Base-by-base conservation (phyloP, 2,329 filamentous ascomycete species). In the Atkinsonella hypoxylon region DNA sequence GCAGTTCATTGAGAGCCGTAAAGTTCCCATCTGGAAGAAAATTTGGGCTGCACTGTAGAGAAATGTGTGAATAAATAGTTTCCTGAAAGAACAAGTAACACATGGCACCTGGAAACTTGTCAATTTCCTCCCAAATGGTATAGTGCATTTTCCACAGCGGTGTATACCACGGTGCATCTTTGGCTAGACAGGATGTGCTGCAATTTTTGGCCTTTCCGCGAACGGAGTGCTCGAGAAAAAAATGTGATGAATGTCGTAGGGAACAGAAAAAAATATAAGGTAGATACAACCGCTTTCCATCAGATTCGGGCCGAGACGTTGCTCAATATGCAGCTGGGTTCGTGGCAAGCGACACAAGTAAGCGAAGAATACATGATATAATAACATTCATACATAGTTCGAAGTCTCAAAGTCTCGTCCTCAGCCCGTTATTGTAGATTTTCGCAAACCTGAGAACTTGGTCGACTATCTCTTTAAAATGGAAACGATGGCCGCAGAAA, bases 1-100 rank as follows among this genome's bases (percentile, higher is more conserved):
- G 26, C 59, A 56, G 34, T 54, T 50, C 5, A 62, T 51, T n/a
- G 55, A 60, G 2, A 61, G 62, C 3, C 55, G 56, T 3, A 60
- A 61, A 17, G 55, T 56, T 13, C 57, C 70, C 0, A 64, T 68
- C 54, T 79, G 74, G 74, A 70, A 64, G 55, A 70, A 58, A 51
- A 9, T 76, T 0, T 67, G 67, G 61, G 63, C 62, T 40, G 72
- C 57, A 49, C 64, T 77, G 15, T 77, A 64, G 53, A 46, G 15
- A 18, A 15, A 20, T 36, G 9, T 34, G 18, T 17, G 26, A 12
- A 36, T 36, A 36, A 36, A 36, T 10, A 3, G 34, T 12, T 12
- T 6, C 6, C 15, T 36, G 34, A 36, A 36, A 4, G 34, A 36
- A 36, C 12, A 36, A 36, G 34, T 5, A 26, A 36, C 7, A 36